Percentiles rank a stretch among this genome's conserved stretches.
Evolutionary conservation across 2,329 filamentous ascomycete species (phyloP).

Genomic region (Aspergillus jensenii): DNA sequence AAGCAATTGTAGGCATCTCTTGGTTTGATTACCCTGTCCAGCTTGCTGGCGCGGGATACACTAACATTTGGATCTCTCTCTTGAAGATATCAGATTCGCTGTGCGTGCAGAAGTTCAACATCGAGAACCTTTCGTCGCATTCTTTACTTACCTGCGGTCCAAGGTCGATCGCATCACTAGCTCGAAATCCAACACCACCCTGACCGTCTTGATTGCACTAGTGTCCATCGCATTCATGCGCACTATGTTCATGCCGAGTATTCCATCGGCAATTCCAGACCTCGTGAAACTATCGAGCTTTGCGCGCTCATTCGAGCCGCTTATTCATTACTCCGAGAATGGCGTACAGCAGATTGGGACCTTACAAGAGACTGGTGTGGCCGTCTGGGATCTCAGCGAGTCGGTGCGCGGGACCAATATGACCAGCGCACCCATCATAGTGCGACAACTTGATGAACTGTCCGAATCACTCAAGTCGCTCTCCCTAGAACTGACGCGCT

Average conservation of each 20-base stretch:
- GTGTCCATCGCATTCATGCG: slow-evolving; percentile 66
- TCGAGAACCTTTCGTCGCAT: slow-evolving; percentile 77
- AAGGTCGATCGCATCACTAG: slow-evolving; percentile 62
- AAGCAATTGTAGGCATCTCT: slow-evolving; percentile 53
- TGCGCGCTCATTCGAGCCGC: slow-evolving; percentile 86
- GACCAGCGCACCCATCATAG: slow-evolving; percentile 84
- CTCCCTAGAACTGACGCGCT: slow-evolving; percentile 81
- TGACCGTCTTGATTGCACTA: slow-evolving; percentile 61
- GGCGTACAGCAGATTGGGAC: slow-evolving; percentile 83
- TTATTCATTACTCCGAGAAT: slow-evolving; percentile 93
- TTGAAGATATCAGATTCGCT: slow-evolving; percentile 79
- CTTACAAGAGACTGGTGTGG: slow-evolving; percentile 85
- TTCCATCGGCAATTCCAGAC: slow-evolving; percentile 70
- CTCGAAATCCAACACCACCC: slow-evolving; percentile 67
- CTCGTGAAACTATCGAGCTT: slow-evolving; percentile 87
- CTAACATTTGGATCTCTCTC: slow-evolving; percentile 29
- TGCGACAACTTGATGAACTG: slow-evolving; percentile 78
- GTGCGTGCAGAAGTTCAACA: slow-evolving; percentile 86
- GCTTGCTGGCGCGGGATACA: slow-evolving; percentile 32
- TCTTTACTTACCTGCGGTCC: slow-evolving; percentile 62
- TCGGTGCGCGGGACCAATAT: slow-evolving; percentile 86
- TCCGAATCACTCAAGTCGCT: slow-evolving; percentile 83
- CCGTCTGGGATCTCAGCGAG: slow-evolving; percentile 92
- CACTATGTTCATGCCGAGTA: slow-evolving; percentile 67
- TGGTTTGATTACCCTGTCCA: slow-evolving; percentile 24